Evolutionary conservation across 169 alveolate species (phyloP).

Genomic region (Eimeria necatrix): DNA sequence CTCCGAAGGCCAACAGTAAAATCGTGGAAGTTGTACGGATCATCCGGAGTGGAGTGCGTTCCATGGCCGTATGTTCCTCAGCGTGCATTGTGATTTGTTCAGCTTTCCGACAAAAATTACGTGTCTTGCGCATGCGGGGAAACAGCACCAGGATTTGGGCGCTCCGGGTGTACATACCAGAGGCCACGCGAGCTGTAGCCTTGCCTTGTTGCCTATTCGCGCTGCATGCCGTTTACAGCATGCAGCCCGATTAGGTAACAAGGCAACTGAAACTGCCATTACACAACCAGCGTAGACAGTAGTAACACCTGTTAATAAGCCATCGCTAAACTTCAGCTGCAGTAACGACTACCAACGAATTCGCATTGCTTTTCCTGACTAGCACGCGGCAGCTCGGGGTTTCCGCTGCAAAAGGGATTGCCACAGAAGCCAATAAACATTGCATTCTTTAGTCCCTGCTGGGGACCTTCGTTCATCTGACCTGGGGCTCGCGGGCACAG

Average conservation of each 20-base stretch:
- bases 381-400: no score
- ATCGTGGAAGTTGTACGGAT: background rate
- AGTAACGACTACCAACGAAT: no score
- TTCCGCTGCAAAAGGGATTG: background rate
- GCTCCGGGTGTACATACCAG: conserved; percentile 12
- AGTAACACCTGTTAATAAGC: no score
- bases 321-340: no score
- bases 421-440: conserved; percentile 76
- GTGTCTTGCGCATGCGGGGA: no score
- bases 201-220: no score
- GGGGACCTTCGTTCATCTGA: conserved; percentile 60
- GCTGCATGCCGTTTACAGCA: no score
- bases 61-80: background rate
- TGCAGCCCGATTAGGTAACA: no score
- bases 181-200: background rate
- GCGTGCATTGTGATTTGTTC: background rate
- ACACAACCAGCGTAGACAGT: no score
- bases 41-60: background rate
- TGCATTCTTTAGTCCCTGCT: conserved; percentile 74
- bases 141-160: no score
- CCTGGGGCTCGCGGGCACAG: conserved; percentile 64
- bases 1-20: background rate
- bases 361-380: no score
- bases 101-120: background rate
- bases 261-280: no score